Evolutionary conservation across 108 stramenopile species (phyloP).

Genomic region (Conticribra guillardii): DNA sequence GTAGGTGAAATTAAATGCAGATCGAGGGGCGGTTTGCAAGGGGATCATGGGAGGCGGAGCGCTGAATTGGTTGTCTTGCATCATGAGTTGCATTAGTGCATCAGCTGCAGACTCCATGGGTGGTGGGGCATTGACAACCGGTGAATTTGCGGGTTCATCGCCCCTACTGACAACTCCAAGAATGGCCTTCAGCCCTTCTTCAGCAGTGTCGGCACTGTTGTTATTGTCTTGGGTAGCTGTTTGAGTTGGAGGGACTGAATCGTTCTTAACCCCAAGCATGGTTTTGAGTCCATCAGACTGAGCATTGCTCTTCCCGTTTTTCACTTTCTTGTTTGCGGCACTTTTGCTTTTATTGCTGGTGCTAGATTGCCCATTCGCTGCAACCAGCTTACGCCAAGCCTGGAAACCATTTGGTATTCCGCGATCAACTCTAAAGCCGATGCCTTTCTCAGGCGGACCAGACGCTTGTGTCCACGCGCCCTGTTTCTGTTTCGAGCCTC

Average conservation of each 20-base stretch:
- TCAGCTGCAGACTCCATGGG: conserved; percentile 61
- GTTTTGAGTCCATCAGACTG: conserved; percentile 34
- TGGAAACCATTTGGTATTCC: conserved; percentile 58
- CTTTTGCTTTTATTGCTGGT: conserved; percentile 13
- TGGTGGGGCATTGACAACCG: conserved; percentile 23
- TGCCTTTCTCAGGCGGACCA: conserved; percentile 65
- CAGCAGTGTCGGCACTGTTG: conserved; percentile 19
- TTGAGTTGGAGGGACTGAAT: conserved; percentile 7
- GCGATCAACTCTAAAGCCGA: conserved; percentile 62
- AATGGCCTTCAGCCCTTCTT: conserved; percentile 63
- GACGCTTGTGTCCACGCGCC: conserved; percentile 69
- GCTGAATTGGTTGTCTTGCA: conserved; percentile 21
- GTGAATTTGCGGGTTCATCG: conserved; percentile 3
- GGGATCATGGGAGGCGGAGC: conserved; percentile 14
- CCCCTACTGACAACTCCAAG: conserved; percentile 51
- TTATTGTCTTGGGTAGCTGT: neutral
- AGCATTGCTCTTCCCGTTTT: conserved; percentile 27
- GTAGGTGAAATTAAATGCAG: conserved; percentile 85
- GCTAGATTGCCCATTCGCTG: neutral
- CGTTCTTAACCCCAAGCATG: conserved; percentile 48
- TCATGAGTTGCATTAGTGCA: conserved; percentile 68
- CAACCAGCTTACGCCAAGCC: conserved; percentile 60
- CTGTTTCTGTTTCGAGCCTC: conserved; percentile 65
- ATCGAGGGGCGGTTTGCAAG: conserved; percentile 11
- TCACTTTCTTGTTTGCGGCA: conserved; percentile 18